These are phyloP conservation scores for Astrothelium macrocarpum DNA, from an alignment of 495 filamentous ascomycete species.

Conservation along the genomic window DNA sequence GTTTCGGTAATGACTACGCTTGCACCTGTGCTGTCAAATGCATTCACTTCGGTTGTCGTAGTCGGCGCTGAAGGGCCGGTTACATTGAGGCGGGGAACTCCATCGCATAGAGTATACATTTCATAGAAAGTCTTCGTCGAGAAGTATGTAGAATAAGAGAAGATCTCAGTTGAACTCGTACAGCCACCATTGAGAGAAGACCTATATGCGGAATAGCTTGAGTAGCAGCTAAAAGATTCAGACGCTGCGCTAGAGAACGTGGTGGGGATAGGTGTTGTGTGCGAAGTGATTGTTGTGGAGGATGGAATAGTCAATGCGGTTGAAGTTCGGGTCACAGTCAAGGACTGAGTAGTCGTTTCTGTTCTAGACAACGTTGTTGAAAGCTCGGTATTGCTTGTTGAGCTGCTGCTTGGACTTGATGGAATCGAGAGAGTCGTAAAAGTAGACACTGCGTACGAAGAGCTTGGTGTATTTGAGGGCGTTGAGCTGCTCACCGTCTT, in stretches of 20 bases:
- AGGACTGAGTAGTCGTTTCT: background rate
- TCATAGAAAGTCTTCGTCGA: background rate
- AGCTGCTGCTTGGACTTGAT: too few species aligned
- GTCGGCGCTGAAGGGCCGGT: background rate
- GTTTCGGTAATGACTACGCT: background rate
- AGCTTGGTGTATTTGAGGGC: background rate
- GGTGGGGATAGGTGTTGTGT: background rate
- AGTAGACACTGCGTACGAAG: background rate
- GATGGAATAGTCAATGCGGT: background rate
- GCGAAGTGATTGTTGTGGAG: background rate
- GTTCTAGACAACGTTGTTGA: background rate
- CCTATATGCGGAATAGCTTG: background rate
- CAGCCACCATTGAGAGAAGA: background rate
- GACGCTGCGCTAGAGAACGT: background rate
- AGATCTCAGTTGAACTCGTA: background rate
- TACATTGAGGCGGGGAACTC: background rate
- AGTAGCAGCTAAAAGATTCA: background rate
- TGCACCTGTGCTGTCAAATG: background rate
- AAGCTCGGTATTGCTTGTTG: too few species aligned
- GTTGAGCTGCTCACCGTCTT: too few species aligned
- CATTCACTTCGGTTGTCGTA: background rate
- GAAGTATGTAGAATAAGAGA: background rate
- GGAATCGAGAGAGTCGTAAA: too few species aligned
- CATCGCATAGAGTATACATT: conserved; percentile 2
- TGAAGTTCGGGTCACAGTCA: background rate